phyloP scores from a whole-genome alignment of 1,139 yeast genomes.

The Geotrichum europaeum region DNA sequence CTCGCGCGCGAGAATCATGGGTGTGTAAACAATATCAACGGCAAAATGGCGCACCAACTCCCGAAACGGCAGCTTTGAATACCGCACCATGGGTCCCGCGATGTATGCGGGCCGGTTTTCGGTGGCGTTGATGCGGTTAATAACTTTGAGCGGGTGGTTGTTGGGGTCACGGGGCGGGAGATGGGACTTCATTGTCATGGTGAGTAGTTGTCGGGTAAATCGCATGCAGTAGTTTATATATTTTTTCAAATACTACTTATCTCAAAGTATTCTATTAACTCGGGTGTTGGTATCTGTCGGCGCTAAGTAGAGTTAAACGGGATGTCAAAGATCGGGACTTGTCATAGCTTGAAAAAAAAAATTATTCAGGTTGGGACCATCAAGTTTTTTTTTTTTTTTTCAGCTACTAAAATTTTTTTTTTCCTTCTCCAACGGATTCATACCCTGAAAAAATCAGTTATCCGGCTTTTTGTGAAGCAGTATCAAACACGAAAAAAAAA shows the following conservation, averaged over 20 bases:
- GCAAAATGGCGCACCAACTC: constrained; percentile 68
- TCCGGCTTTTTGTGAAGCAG: not conserved
- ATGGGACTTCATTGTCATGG: not conserved
- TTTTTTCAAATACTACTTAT: not conserved
- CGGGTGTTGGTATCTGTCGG: too few species aligned
- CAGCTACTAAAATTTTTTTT: not conserved
- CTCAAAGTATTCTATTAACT: not conserved
- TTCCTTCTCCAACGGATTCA: not conserved
- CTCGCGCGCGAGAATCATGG: constrained; percentile 94
- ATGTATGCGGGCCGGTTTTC: constrained; percentile 61
- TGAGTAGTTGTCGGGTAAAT: not conserved
- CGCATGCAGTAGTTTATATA: not conserved
- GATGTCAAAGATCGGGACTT: not conserved
- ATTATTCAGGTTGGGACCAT: not conserved
- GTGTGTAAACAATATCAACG: constrained; percentile 83
- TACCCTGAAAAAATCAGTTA: not conserved
- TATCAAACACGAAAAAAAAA: not conserved
- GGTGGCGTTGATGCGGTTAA: constrained; percentile 35
- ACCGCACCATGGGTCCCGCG: constrained; percentile 97
- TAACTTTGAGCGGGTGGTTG: constrained; percentile 52
- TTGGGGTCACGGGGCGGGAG: constrained; percentile 36
- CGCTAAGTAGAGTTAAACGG: not conserved
- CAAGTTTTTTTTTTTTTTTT: not conserved
- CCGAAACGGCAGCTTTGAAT: constrained; percentile 88
- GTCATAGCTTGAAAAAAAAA: not conserved